Conservation (phyloP, 2,329 filamentous ascomycete genomes). For the Juglanconis oblonga region DNA sequence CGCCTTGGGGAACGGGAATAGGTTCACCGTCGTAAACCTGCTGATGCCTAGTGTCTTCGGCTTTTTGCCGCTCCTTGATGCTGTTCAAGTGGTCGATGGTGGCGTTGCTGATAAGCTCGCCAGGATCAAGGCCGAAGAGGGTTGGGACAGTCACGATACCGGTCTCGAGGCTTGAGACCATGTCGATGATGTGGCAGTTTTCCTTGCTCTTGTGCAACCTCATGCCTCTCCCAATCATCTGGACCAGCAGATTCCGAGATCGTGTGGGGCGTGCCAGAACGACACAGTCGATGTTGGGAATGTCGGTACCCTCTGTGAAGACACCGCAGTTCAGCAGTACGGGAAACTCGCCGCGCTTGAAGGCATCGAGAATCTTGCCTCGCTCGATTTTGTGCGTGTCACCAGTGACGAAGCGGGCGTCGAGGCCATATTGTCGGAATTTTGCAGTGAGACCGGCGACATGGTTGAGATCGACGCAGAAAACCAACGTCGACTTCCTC, state of each 20-base stretch:
- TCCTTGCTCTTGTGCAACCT: slow-evolving; percentile 75
- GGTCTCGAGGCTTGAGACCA: slow-evolving; percentile 80
- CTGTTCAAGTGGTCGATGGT: slow-evolving; percentile 59
- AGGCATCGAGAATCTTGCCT: slow-evolving; percentile 68
- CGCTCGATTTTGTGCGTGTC: slow-evolving; percentile 70
- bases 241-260: slow-evolving; percentile 88
- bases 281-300: slow-evolving; percentile 95
- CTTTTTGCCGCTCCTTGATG: slow-evolving; percentile 47
- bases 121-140: slow-evolving; percentile 86
- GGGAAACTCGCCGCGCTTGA: slow-evolving; percentile 73
- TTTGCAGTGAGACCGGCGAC: slow-evolving; percentile 69
- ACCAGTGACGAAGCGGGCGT: slow-evolving; percentile 84
- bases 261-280: slow-evolving; percentile 83
- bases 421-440: slow-evolving; percentile 75
- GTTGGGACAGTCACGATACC: slow-evolving; percentile 91
- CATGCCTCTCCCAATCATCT: slow-evolving; percentile 97
- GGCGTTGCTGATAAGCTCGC: slow-evolving; percentile 68
- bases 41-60: slow-evolving; percentile 34
- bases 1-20: neutral
- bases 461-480: slow-evolving; percentile 89
- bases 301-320: slow-evolving; percentile 96
- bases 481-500: slow-evolving; percentile 84
- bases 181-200: slow-evolving; percentile 93
- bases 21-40: slow-evolving; percentile 18
- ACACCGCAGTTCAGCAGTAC: slow-evolving; percentile 94